Evolutionary conservation across 495 filamentous ascomycete genomes (phyloP), one percentile per base, ranked within the genome.

Genomic region (Hypomontagnella submonticulosa): DNA sequence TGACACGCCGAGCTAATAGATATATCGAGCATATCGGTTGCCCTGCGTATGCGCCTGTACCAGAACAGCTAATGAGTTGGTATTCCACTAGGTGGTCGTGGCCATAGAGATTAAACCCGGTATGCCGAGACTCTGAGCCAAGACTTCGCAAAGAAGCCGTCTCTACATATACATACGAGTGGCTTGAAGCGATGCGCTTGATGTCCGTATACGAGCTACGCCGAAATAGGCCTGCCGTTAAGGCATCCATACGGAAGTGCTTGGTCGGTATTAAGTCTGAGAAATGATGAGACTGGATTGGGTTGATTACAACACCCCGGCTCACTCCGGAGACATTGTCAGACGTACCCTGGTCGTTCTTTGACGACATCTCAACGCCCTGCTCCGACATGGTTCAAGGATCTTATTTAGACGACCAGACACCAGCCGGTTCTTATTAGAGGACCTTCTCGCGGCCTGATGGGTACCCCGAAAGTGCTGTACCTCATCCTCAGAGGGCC

Each of bases 301-400:
- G 53, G 18, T 58, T 56, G 66, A 60, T 65, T 27, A 60, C 43
- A 57, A 66, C 51, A 66, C 61, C 61, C 66, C 61, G 66, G 60
- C 34, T 56, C 44, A 47, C 55, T 65, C 66, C 61, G 66, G 61
- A 27, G 49, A 58, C 47, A 65, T 61, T 65, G 57, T 65, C 66
- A 70, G 66, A 70, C 66, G 51, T 9, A 70, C 61, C 66, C 66
- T 57, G 20, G 69, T 71, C 64, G 36, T 54, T 59, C 43, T 62
- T 72, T 72, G 66, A 72, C 69, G 69, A 72, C 69, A 72, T 72
- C 66, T 61, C 42, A 57, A 70, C 61, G 51, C 64, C 57, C 57
- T 66, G 61, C 53, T 58, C 66, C 54, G 51, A 57, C 69, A 72
- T 69, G 69, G 69, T 69, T 72, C 69, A 72, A 69, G 69, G 69